Percentiles rank a stretch among this genome's conserved stretches.
These are phyloP conservation scores for Solanum chilense DNA, from an alignment of 257 asterid genomes.

Conservation along the genomic window DNA sequence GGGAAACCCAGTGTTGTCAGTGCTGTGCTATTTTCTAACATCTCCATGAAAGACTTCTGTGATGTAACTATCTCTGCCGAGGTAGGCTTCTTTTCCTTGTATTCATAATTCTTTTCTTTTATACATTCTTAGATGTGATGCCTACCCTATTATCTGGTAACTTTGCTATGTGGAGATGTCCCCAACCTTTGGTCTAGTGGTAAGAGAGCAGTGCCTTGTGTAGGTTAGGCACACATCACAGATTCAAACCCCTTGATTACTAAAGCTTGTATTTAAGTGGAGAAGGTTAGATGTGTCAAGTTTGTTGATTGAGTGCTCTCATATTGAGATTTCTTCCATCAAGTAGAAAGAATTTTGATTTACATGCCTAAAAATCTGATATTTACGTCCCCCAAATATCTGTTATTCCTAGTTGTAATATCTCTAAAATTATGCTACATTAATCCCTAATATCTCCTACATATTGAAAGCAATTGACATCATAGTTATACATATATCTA, in stretches of 20 bases:
- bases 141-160: not conserved
- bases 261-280: not conserved
- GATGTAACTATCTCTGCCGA: slow-evolving; percentile 82
- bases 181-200: not conserved
- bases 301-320: not conserved
- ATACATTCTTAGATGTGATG: not conserved
- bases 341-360: not conserved
- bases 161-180: not conserved
- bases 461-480: not conserved
- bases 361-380: not conserved
- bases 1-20: slow-evolving; percentile 93
- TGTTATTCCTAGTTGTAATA: not conserved
- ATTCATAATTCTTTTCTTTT: not conserved
- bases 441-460: not conserved
- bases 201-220: not conserved
- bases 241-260: not conserved
- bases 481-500: not conserved
- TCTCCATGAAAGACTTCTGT: slow-evolving; percentile 77
- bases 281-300: not conserved
- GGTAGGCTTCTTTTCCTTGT: slow-evolving; percentile 32
- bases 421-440: not conserved
- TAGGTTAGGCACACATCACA: not conserved
- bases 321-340: not conserved
- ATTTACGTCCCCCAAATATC: not conserved
- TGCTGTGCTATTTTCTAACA: slow-evolving; percentile 55